Evolutionary conservation across 2,329 filamentous ascomycete genomes (phyloP).

Genomic region (Fusarium sp.): DNA sequence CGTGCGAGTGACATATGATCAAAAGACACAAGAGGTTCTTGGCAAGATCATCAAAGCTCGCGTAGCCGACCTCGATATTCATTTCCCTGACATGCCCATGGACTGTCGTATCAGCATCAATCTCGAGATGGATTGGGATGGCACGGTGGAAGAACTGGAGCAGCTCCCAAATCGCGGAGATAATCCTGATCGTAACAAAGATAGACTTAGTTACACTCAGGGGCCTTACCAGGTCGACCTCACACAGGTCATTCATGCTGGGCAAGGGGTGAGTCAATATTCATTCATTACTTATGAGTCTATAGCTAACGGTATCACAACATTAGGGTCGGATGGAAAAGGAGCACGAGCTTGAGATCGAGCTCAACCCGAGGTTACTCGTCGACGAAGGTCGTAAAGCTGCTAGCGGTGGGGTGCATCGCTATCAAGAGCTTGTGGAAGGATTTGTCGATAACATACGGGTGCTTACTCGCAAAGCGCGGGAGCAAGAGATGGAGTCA

Average conservation of each 20-base stretch:
- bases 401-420: constrained; percentile 65
- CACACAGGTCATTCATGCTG: constrained; percentile 81
- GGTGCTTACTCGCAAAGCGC: constrained; percentile 64
- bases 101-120: constrained; percentile 97
- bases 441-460: constrained; percentile 81
- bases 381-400: constrained; percentile 74
- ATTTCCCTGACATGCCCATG: constrained; percentile 80
- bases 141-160: constrained; percentile 71
- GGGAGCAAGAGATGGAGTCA: constrained; percentile 43
- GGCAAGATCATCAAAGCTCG: constrained; percentile 92
- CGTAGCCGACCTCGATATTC: constrained; percentile 89
- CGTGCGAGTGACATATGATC: constrained; percentile 79
- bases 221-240: constrained; percentile 90
- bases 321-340: constrained; percentile 64
- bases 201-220: constrained; percentile 91
- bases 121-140: constrained; percentile 89
- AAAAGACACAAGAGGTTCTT: constrained; percentile 76
- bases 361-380: constrained; percentile 74
- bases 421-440: constrained; percentile 76
- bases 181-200: constrained; percentile 80
- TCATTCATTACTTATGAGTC: background rate
- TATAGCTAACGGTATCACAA: constrained; percentile 25
- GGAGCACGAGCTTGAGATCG: constrained; percentile 86
- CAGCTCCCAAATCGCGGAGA: constrained; percentile 54
- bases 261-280: constrained; percentile 55